Evolutionary conservation across 2,329 filamentous ascomycete genomes (phyloP).

Genomic region (Hypoxylon sp.): DNA sequence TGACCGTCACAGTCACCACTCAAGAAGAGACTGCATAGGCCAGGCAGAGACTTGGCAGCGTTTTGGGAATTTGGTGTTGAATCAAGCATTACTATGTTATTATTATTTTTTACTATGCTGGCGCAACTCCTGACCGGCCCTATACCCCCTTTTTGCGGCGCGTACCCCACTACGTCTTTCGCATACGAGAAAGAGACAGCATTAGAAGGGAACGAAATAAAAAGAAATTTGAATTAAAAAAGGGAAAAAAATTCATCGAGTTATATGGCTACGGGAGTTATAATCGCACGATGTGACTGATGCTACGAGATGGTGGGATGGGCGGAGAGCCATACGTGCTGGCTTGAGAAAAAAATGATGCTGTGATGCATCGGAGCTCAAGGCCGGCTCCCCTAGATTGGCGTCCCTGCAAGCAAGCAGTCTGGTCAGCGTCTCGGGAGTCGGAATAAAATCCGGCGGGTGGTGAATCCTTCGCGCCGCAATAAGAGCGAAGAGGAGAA

Average conservation of each 20-base stretch:
- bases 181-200: conserved; percentile 1
- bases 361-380: conserved; percentile 7
- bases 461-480: neutral
- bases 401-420: conserved; percentile 6
- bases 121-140: conserved; percentile 18
- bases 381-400: conserved; percentile 18
- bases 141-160: conserved; percentile 16
- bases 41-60: conserved; percentile 2
- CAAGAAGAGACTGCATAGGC: conserved; percentile 24
- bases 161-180: conserved; percentile 1
- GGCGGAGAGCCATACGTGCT: neutral
- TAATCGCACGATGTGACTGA: neutral
- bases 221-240: conserved; percentile 6
- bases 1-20: conserved; percentile 37
- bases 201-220: conserved; percentile 4
- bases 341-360: no score
- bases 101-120: conserved; percentile 16
- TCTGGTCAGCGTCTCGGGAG: conserved; percentile 21
- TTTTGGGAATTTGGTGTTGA: conserved; percentile 16
- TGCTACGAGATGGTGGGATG: neutral
- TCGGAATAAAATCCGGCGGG: conserved; percentile 16
- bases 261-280: neutral
- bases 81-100: no score
- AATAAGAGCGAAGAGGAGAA: no score
- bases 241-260: no score